Base-by-base conservation (phyloP, 768 basidiomycete species). In the Mycena belliarum region DNA sequence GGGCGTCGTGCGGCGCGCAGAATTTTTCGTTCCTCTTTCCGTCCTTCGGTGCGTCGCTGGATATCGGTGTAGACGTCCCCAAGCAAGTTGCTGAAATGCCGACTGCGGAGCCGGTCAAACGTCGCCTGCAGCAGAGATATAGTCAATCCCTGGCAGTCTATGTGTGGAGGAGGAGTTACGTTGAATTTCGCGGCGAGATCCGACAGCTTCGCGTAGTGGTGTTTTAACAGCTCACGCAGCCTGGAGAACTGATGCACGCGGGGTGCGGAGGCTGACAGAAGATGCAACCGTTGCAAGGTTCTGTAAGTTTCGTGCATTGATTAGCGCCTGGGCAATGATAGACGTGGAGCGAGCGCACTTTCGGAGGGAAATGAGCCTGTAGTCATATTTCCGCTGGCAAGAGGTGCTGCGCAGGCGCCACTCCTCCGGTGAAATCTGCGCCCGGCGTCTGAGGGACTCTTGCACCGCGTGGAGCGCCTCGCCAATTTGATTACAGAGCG, bases 111-210 rank as follows among this genome's bases (percentile, higher is more conserved):
- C 7, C 60, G 50, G 52, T 61, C 60, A 29, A 61, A 54, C 32
- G 52, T 61, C n/a, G 47, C 51, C 60, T 61, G 2, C 15, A 33
- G 0, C 12, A 42, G 16, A 2, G 23, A 37, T 10, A 23, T 16
- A 12, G 21, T 15, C 25, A 14, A 18, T 38, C 8, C 9, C n/a
- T 38, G n/a, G n/a, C n/a, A n/a, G n/a, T 18, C 16, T 6, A 14
- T 18, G 26, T 2, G 46, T n/a, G 40, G 25, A 32, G 4, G 29
- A 20, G 21, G 4, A 40, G 55, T 6, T 12, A 63, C 62, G 38
- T 63, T 57, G 32, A 63, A 60, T 51, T 63, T 63, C 3, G 23
- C 28, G 9, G 62, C 62, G 15, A 63, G 38, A 47, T 63, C 62
- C 11, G 44, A 45, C 26, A 63, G 44, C 48, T 63, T 63, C 32